These are phyloP conservation scores for Colletotrichum sp. DNA, from an alignment of 2,329 filamentous ascomycete genomes.

Conservation along the genomic window DNA sequence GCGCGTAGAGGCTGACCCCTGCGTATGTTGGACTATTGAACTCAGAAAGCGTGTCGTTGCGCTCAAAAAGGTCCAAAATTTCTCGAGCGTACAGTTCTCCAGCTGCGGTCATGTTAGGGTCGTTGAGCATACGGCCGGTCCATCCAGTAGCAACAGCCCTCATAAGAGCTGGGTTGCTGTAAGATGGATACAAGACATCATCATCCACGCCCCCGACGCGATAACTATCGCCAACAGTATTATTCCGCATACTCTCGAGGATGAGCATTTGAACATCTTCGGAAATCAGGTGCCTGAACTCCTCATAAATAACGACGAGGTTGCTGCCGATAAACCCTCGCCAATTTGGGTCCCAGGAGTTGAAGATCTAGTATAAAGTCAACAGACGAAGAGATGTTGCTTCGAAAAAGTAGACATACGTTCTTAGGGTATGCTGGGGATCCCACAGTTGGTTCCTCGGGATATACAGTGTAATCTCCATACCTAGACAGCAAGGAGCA, in stretches of 20 bases:
- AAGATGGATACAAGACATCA: constrained; percentile 47
- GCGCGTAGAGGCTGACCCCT: constrained; percentile 62
- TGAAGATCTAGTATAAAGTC: constrained; percentile 46
- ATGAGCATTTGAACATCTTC: constrained; percentile 44
- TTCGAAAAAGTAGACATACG: not conserved
- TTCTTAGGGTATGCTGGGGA: constrained; percentile 48
- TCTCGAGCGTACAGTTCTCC: constrained; percentile 63
- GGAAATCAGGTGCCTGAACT: constrained; percentile 53
- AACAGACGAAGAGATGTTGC: not conserved
- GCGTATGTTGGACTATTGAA: constrained; percentile 57
- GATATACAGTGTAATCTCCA: constrained; percentile 51
- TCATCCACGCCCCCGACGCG: constrained; percentile 55
- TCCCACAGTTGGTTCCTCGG: constrained; percentile 64
- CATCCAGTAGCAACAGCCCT: constrained; percentile 64
- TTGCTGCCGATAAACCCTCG: constrained; percentile 65
- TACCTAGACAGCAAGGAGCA: constrained; percentile 31
- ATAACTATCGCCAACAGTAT: constrained; percentile 63
- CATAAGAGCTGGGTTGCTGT: constrained; percentile 54
- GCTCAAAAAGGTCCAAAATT: constrained; percentile 61
- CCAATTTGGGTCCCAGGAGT: constrained; percentile 69
- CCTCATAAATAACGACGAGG: constrained; percentile 63
- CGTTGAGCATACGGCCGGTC: constrained; percentile 57
- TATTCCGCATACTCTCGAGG: constrained; percentile 57
- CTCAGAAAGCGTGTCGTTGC: constrained; percentile 54
- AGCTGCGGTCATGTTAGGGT: constrained; percentile 62